Percentiles rank a stretch among this genome's conserved stretches.
Conservation (phyloP, 306 rosid genomes). For the Potentilla sterilis region DNA sequence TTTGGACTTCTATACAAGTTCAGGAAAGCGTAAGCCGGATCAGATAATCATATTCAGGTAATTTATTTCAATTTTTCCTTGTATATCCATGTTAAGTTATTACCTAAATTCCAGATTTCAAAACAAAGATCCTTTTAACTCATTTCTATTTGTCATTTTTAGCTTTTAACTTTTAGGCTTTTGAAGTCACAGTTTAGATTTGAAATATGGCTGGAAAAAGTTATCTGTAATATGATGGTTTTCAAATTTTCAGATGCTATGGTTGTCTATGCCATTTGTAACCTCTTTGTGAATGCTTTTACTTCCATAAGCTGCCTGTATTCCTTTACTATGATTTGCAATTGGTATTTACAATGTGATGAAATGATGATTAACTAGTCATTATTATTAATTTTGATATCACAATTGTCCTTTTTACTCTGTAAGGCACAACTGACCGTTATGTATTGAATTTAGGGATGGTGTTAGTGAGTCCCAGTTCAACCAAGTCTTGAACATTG, state of each 20-base stretch:
- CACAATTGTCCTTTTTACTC: not conserved
- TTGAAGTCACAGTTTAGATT: not conserved
- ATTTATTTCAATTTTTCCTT: not conserved
- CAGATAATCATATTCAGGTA: constrained; percentile 92
- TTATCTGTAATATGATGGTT: not conserved
- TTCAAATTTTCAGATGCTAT: not conserved
- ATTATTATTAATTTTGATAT: not conserved
- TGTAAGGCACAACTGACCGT: not conserved
- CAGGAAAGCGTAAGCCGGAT: constrained; percentile 69
- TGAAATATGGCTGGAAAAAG: not conserved
- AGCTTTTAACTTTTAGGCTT: too few species aligned
- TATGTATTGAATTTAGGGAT: constrained; percentile 49
- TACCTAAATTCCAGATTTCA: not conserved
- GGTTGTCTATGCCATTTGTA: not conserved
- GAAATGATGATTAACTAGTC: not conserved
- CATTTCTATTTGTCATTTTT: not conserved
- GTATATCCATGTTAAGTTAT: not conserved
- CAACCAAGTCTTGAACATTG: constrained; percentile 80
- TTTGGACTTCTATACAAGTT: constrained; percentile 69
- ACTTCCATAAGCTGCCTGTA: not conserved
- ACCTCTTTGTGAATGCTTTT: not conserved
- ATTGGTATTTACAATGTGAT: not conserved
- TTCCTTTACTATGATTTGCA: not conserved
- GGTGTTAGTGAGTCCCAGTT: constrained; percentile 95
- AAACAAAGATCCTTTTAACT: not conserved